Evolutionary conservation across 2,329 filamentous ascomycete species (phyloP).

Genomic region (Coleophoma eucalyptorum): DNA sequence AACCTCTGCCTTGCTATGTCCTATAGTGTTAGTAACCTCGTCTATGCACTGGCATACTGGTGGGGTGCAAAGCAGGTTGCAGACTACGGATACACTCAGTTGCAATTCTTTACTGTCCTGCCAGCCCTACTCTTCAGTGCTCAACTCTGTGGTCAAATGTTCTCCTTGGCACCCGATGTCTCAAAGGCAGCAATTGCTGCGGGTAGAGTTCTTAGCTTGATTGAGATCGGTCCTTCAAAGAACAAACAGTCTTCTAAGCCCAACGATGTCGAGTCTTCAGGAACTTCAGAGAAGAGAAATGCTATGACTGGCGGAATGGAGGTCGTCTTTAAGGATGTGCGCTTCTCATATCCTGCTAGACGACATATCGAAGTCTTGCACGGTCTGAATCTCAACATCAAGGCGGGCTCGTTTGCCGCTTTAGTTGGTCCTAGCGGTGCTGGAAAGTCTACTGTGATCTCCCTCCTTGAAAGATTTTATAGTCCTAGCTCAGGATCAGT

Average conservation of each 20-base stretch:
- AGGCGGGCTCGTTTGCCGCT: slow-evolving; percentile 57
- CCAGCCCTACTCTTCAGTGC: slow-evolving; percentile 69
- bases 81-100: slow-evolving; percentile 56
- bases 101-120: slow-evolving; percentile 71
- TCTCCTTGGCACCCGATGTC: slow-evolving; percentile 69
- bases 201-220: slow-evolving; percentile 49
- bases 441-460: slow-evolving; percentile 64
- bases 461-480: slow-evolving; percentile 49
- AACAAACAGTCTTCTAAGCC: slow-evolving; percentile 12
- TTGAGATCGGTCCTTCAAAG: slow-evolving; percentile 37
- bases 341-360: slow-evolving; percentile 63
- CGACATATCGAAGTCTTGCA: slow-evolving; percentile 49
- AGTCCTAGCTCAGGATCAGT: slow-evolving; percentile 26
- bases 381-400: slow-evolving; percentile 51
- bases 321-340: slow-evolving; percentile 53
- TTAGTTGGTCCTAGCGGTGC: slow-evolving; percentile 64
- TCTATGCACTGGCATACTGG: slow-evolving; percentile 76
- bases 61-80: slow-evolving; percentile 72
- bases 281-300: background rate
- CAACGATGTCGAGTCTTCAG: slow-evolving; percentile 33
- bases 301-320: slow-evolving; percentile 32
- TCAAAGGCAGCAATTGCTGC: slow-evolving; percentile 60
- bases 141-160: slow-evolving; percentile 70
- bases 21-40: slow-evolving; percentile 58
- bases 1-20: slow-evolving; percentile 59